Conservation (phyloP, 2,329 filamentous ascomycete genomes). For the Aureobasidium sp. region DNA sequence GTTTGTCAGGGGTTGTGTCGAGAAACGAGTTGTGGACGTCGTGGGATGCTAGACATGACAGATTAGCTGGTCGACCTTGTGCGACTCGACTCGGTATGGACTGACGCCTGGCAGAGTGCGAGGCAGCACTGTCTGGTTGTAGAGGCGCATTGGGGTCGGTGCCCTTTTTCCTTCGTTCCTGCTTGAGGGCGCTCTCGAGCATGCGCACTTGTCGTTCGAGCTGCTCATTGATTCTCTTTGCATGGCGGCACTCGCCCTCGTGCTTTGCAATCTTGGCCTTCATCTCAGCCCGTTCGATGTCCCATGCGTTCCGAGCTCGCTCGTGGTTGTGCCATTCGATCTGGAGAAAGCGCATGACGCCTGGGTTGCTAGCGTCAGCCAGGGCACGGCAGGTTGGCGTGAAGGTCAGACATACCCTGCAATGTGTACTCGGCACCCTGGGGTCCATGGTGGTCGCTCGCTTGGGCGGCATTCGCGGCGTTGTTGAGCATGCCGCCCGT, state of each 20-base stretch:
- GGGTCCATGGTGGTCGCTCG: conserved; percentile 43
- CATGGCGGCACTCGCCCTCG: conserved; percentile 80
- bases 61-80: conserved; percentile 19
- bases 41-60: conserved; percentile 33
- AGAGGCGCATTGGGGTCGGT: conserved; percentile 18
- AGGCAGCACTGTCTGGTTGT: neutral
- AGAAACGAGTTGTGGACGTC: conserved; percentile 46
- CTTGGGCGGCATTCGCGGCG: conserved; percentile 46
- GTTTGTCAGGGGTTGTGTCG: conserved; percentile 47
- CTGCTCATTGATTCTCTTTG: conserved; percentile 81
- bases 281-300: conserved; percentile 99
- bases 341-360: conserved; percentile 98
- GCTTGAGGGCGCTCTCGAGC: conserved; percentile 79
- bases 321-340: conserved; percentile 99
- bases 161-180: conserved; percentile 63
- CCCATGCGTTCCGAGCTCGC: conserved; percentile 95
- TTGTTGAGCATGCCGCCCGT: conserved; percentile 48
- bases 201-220: conserved; percentile 85
- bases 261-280: conserved; percentile 92
- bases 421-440: conserved; percentile 65
- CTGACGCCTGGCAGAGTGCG: conserved; percentile 26
- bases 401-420: conserved; percentile 46
- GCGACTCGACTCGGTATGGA: neutral
- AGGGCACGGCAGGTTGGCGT: neutral
- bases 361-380: conserved; percentile 38